Evolutionary conservation across 352 stramenopile species (phyloP).

Genomic region (Pythium folliculosum): DNA sequence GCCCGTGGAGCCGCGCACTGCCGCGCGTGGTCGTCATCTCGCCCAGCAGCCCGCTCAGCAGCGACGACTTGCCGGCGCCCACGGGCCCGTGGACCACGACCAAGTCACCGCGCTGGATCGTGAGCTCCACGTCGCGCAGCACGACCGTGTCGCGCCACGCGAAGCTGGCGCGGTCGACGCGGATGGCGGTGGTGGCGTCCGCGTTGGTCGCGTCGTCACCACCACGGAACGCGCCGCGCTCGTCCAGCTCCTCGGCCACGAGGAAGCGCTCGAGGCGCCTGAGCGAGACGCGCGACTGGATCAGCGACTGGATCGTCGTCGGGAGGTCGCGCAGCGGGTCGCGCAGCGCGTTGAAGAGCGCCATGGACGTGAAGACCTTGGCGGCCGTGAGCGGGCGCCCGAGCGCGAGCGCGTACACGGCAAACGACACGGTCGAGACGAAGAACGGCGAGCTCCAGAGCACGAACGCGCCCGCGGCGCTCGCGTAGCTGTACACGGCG

Average conservation of each 20-base stretch:
- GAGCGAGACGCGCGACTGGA: slow-evolving; percentile 23
- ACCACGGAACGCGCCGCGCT: not conserved
- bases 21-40: not conserved
- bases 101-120: slow-evolving; percentile 21
- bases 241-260: not conserved
- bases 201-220: not conserved
- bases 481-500: slow-evolving; percentile 52
- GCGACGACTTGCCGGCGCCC: slow-evolving; percentile 34
- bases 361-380: slow-evolving; percentile 33
- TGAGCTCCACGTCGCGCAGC: not conserved
- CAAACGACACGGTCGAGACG: slow-evolving; percentile 30
- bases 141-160: not conserved
- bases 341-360: slow-evolving; percentile 28
- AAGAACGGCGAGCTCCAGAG: slow-evolving; percentile 27
- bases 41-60: slow-evolving; percentile 23
- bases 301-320: slow-evolving; percentile 8
- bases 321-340: slow-evolving; percentile 23
- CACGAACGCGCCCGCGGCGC: slow-evolving; percentile 51
- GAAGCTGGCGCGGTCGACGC: not conserved
- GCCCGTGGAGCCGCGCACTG: not conserved
- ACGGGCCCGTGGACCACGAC: slow-evolving; percentile 32
- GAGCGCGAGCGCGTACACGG: slow-evolving; percentile 27
- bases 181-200: not conserved
- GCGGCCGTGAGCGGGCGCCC: slow-evolving; percentile 20
- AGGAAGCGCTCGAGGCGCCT: slow-evolving; percentile 4